Evolutionary conservation across 1,284 basidiomycete species (phyloP), one percentile per base, ranked within the genome.

Genomic region (Hemileia vastatrix): DNA sequence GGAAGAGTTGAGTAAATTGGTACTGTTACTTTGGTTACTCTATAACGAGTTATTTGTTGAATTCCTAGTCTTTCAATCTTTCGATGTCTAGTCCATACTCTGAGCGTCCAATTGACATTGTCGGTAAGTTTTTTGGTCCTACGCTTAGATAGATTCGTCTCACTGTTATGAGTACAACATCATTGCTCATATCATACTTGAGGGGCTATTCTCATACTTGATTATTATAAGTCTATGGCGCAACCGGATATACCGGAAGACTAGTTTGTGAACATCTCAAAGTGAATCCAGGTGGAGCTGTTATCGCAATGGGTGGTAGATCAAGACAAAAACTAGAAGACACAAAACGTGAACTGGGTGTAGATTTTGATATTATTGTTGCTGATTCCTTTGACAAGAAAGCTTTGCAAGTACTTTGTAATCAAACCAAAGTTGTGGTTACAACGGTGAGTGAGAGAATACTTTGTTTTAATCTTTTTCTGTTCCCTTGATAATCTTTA

Each of bases 281-380:
- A 24, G n/a, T n/a, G n/a, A 54, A 61, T 15, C 15, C 21, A 11
- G 33, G 21, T 24, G 21, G 24, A 18, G 9, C 27, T 53, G 9
- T 32, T 3, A n/a, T n/a, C n/a, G n/a, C n/a, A n/a, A 61, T 61
- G 15, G 58, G 58, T 18, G 58, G 58, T 47, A 50, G 58, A 47
- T 61, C 58, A 15, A 53, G 54, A 27, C 32, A 53, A 32, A 61
- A 61, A 44, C 51, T 61, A 23, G 58, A 61, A 15, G 54, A 54
- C 15, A 51, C 54, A 21, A 61, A 54, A 54, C 32, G 51, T 27
- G 51, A 54, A 61, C 27, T 61, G 24, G 51, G 24, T 15, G 27
- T 61, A n/a, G 31, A 50, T 40, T n/a, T 61, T 19, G 8, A 19
- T n/a, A 53, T 54, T 27, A 54, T 54, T 24, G 58, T 61, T 11